A percentile compares a stretch with the other conserved stretches of the same genome.
Conservation (phyloP, 108 stramenopile genomes). For the Nitzschia sp. region DNA sequence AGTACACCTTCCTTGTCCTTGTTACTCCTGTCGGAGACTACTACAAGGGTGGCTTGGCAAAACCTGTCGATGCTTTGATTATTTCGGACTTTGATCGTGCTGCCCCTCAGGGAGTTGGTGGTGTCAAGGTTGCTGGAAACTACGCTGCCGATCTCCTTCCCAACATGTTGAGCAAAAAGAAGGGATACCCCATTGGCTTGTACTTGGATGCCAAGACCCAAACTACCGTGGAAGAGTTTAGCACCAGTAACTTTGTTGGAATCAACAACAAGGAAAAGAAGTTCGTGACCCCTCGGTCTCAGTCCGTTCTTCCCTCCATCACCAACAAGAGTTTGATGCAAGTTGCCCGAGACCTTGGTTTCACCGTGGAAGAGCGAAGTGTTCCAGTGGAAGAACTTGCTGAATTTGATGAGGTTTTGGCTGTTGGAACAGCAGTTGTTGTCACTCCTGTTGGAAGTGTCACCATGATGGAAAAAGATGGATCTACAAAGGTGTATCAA, state of each 20-base stretch:
- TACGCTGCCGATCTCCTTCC: conserved; percentile 98
- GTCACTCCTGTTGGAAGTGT: conserved; percentile 91
- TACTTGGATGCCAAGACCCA: conserved; percentile 95
- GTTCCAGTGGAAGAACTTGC: conserved; percentile 80
- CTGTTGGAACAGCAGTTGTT: conserved; percentile 98
- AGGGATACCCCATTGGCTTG: conserved; percentile 94
- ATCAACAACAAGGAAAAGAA: conserved; percentile 75
- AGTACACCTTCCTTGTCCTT: conserved; percentile 93
- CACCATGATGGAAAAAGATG: conserved; percentile 61
- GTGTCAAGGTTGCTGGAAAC: conserved; percentile 97
- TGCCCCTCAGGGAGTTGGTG: conserved; percentile 94
- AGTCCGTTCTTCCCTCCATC: conserved; percentile 90
- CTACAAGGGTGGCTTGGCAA: conserved; percentile 93
- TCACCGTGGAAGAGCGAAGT: conserved; percentile 85
- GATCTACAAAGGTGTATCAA: conserved; percentile 53
- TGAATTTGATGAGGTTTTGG: conserved; percentile 91
- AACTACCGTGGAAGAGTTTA: conserved; percentile 93
- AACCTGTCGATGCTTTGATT: conserved; percentile 87
- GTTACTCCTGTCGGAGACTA: conserved; percentile 97
- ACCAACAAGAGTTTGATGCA: conserved; percentile 97
- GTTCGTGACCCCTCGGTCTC: conserved; percentile 90
- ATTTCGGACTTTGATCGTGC: conserved; percentile 96
- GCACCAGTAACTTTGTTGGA: conserved; percentile 97
- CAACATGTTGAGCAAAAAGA: conserved; percentile 92
- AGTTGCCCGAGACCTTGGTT: conserved; percentile 87